Evolutionary conservation across 768 basidiomycete species (phyloP).

Genomic region (Scleroderma citrinum): DNA sequence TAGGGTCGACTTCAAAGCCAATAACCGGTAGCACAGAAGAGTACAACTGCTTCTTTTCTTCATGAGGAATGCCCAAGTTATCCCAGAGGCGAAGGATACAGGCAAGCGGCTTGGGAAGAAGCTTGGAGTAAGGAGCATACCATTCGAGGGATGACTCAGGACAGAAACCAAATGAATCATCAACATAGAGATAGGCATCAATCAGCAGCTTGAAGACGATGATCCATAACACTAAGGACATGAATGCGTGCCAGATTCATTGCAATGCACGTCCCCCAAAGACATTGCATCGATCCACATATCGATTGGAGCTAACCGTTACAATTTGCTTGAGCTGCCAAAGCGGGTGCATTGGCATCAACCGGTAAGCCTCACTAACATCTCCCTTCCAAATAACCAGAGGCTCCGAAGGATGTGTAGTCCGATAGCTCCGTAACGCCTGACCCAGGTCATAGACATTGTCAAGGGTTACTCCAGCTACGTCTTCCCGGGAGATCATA

Average conservation of each 20-base stretch:
- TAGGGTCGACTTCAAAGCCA: slow-evolving; percentile 31
- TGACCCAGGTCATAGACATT: slow-evolving; percentile 29
- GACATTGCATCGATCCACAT: slow-evolving; percentile 19
- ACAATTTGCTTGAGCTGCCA: slow-evolving; percentile 38
- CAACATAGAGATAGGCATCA: slow-evolving; percentile 18
- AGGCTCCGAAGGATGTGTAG: rapidly evolving
- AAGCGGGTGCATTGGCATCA: slow-evolving; percentile 30
- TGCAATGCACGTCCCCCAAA: slow-evolving; percentile 22
- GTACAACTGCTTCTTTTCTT: slow-evolving; percentile 34
- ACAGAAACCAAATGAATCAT: slow-evolving; percentile 16
- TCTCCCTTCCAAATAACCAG: slow-evolving; percentile 30
- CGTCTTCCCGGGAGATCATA: slow-evolving; percentile 22
- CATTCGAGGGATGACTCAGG: not conserved
- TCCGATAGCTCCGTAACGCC: not conserved
- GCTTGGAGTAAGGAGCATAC: slow-evolving; percentile 20
- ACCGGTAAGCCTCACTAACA: slow-evolving; percentile 31
- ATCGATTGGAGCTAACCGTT: slow-evolving; percentile 13
- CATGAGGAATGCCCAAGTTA: slow-evolving; percentile 33
- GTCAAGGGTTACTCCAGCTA: slow-evolving; percentile 27
- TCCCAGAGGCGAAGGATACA: slow-evolving; percentile 30
- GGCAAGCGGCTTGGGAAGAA: not conserved
- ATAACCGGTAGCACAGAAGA: slow-evolving; percentile 29
- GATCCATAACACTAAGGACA: slow-evolving; percentile 28
- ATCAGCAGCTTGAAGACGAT: slow-evolving; percentile 14
- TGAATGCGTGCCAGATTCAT: slow-evolving; percentile 27